A percentile compares a stretch with the other conserved stretches of the same genome.
Evolutionary conservation across 257 asterid genomes (phyloP).

Genomic region (Fraxinus americana): DNA sequence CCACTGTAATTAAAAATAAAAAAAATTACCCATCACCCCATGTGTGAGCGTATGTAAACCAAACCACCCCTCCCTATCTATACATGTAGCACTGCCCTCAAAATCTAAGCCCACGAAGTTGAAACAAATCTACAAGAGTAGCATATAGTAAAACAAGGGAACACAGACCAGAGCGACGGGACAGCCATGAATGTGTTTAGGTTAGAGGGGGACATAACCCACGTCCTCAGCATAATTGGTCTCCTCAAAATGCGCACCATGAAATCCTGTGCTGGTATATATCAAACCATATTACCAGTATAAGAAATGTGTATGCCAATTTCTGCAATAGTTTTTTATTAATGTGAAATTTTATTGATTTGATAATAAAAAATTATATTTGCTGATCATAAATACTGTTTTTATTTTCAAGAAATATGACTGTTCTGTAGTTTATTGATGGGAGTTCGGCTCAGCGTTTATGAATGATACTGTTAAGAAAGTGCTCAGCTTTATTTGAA

Average conservation of each 20-base stretch:
- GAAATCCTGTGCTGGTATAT: conserved; percentile 53
- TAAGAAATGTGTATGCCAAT: not conserved
- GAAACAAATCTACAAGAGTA: not conserved
- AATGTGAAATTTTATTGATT: not conserved
- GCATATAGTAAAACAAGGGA: not conserved
- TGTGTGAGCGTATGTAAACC: too few species aligned
- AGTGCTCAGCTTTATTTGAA: not conserved
- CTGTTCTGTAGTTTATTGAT: not conserved
- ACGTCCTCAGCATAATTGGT: conserved; percentile 47
- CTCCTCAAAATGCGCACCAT: conserved; percentile 49
- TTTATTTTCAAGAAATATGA: not conserved
- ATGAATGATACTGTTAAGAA: not conserved
- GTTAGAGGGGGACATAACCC: conserved; percentile 49
- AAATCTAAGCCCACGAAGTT: not conserved
- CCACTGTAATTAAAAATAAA: too few species aligned
- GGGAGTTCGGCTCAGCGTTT: too few species aligned
- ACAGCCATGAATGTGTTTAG: conserved; percentile 47
- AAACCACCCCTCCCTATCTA: too few species aligned
- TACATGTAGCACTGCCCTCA: too few species aligned
- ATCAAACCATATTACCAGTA: not conserved
- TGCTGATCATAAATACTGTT: too few species aligned
- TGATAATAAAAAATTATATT: too few species aligned
- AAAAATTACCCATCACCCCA: too few species aligned
- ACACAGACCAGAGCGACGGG: not conserved
- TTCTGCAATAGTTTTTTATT: too few species aligned